Evolutionary conservation across 805 yeast species (phyloP).

Genomic region (Tetrapisispora fleetii): DNA sequence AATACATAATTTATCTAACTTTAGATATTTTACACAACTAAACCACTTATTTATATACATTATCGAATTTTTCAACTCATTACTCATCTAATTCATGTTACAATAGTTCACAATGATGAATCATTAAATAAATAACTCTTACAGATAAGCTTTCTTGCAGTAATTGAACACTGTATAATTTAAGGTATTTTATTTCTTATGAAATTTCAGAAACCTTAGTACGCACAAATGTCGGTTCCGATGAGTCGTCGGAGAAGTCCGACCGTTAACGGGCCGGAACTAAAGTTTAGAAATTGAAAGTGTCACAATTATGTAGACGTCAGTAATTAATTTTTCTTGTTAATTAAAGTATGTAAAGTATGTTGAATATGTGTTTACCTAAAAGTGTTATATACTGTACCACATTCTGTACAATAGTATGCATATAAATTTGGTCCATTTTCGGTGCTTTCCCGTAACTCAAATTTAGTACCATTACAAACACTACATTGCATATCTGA

Average conservation of each 20-base stretch:
- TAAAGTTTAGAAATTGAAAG: background rate
- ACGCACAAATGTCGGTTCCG: background rate
- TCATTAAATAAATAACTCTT: background rate
- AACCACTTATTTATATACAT: too few relatives aligned
- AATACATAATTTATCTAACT: background rate
- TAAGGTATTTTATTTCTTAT: background rate
- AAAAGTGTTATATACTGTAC: slow-evolving; percentile 19
- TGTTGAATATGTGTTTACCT: slow-evolving; percentile 6
- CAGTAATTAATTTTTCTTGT: background rate
- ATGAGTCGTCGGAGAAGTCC: background rate
- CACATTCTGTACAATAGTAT: slow-evolving; percentile 23
- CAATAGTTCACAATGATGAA: background rate
- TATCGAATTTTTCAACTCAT: too few relatives aligned
- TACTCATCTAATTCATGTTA: background rate
- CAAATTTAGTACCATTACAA: slow-evolving; percentile 22
- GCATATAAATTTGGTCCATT: slow-evolving; percentile 8
- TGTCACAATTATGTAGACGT: background rate
- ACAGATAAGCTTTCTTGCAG: background rate
- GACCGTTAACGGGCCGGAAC: background rate
- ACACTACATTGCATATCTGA: slow-evolving; percentile 14
- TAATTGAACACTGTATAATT: background rate
- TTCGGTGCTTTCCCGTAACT: slow-evolving; percentile 4
- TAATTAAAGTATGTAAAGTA: too few relatives aligned
- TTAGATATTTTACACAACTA: too few relatives aligned
- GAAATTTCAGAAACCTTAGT: background rate